Conservation (phyloP, 2,329 filamentous ascomycete genomes). For the Penicillium sp. region DNA sequence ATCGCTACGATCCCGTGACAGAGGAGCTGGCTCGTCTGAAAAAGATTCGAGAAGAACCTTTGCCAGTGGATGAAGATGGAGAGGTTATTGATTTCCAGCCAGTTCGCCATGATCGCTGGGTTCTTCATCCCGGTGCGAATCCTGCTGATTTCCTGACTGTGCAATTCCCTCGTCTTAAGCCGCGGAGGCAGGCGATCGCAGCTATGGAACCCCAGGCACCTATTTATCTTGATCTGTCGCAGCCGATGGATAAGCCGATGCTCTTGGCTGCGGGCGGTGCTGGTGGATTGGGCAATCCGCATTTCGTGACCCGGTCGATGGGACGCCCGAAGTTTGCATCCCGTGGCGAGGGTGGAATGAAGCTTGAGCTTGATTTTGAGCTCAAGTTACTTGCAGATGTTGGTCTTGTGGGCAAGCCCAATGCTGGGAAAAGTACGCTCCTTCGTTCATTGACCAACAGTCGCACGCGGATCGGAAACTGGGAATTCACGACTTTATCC, state of each 20-base stretch:
- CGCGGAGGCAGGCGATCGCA: slow-evolving; percentile 56
- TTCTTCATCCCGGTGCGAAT: slow-evolving; percentile 78
- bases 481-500: slow-evolving; percentile 94
- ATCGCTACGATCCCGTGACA: slow-evolving; percentile 71
- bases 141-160: slow-evolving; percentile 65
- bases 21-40: slow-evolving; percentile 55
- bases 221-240: slow-evolving; percentile 69
- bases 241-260: slow-evolving; percentile 77
- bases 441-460: slow-evolving; percentile 84
- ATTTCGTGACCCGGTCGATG: slow-evolving; percentile 77
- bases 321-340: slow-evolving; percentile 83
- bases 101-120: slow-evolving; percentile 68
- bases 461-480: slow-evolving; percentile 83
- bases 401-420: slow-evolving; percentile 89
- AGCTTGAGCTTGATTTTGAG: slow-evolving; percentile 79
- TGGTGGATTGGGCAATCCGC: slow-evolving; percentile 88
- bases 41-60: slow-evolving; percentile 3
- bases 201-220: slow-evolving; percentile 70
- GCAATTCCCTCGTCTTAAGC: slow-evolving; percentile 57
- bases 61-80: slow-evolving; percentile 15
- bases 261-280: slow-evolving; percentile 83
- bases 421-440: slow-evolving; percentile 93
- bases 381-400: slow-evolving; percentile 94
- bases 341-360: slow-evolving; percentile 75
- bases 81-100: slow-evolving; percentile 38